Evolutionary conservation across 345 rosid genomes (phyloP).

Genomic region (Citrus glauca): DNA sequence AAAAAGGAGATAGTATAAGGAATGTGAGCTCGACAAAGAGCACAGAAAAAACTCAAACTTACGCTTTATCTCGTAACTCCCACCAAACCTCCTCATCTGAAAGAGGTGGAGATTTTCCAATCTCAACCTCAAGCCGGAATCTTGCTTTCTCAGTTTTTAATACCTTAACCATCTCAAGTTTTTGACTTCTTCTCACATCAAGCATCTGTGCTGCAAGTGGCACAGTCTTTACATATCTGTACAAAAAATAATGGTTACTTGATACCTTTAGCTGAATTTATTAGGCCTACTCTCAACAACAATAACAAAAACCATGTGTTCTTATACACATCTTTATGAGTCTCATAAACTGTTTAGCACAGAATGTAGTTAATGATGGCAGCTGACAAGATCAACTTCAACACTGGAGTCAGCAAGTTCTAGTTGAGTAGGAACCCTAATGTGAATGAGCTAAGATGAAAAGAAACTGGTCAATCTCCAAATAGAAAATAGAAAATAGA

Average conservation of each 20-base stretch:
- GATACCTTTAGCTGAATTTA: background rate
- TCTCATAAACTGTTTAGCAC: background rate
- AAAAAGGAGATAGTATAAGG: background rate
- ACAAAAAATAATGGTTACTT: background rate
- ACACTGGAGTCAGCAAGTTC: background rate
- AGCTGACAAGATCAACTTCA: background rate
- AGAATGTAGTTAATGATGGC: background rate
- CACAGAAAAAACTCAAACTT: conserved; percentile 25
- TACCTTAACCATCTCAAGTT: conserved; percentile 83
- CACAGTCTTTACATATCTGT: conserved; percentile 86
- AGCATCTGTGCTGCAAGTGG: conserved; percentile 88
- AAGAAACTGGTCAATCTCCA: background rate
- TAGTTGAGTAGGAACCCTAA: background rate
- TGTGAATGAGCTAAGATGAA: background rate
- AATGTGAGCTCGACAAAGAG: background rate
- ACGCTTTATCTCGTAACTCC: conserved; percentile 91
- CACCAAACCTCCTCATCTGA: conserved; percentile 88
- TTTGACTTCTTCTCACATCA: conserved; percentile 79
- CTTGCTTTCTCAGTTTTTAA: conserved; percentile 70
- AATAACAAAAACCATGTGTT: no score
- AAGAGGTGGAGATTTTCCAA: conserved; percentile 95
- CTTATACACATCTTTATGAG: background rate
- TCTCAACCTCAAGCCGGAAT: conserved; percentile 76
- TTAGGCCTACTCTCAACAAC: background rate
- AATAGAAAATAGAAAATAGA: background rate